Conservation (phyloP, 768 basidiomycete genomes). For the Russula foetens region DNA sequence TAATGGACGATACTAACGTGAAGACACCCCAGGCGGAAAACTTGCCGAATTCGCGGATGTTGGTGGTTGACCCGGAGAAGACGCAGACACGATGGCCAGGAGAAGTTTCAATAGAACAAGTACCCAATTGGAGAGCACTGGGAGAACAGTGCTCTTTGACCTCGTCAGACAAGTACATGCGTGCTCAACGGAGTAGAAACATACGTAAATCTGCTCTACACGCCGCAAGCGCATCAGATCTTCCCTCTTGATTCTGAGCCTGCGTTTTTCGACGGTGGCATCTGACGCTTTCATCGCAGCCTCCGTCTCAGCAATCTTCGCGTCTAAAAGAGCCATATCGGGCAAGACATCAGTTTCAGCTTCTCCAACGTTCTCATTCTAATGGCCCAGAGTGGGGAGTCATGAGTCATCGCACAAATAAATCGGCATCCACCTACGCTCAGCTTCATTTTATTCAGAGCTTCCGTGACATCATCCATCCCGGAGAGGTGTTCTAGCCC, state of each 20-base stretch:
- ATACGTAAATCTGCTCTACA: constrained; percentile 89
- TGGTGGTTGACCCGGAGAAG: constrained; percentile 51
- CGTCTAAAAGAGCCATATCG: constrained; percentile 63
- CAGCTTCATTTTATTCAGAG: constrained; percentile 25
- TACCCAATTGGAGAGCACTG: constrained; percentile 83
- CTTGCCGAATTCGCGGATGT: constrained; percentile 60
- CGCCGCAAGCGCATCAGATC: constrained; percentile 83
- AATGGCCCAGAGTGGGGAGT: neutral
- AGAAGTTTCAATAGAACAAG: constrained; percentile 88
- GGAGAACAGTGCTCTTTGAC: constrained; percentile 68
- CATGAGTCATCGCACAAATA: neutral
- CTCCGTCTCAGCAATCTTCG: constrained; percentile 64
- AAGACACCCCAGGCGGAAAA: constrained; percentile 63
- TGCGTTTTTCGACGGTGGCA: constrained; percentile 45
- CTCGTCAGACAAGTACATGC: neutral
- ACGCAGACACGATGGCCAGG: constrained; percentile 86
- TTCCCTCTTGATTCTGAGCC: constrained; percentile 58
- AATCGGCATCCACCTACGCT: constrained; percentile 20
- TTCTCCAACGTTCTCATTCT: constrained; percentile 24
- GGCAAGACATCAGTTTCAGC: constrained; percentile 58
- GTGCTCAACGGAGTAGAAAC: constrained; percentile 23
- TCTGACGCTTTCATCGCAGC: constrained; percentile 42
- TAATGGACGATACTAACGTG: constrained; percentile 38
- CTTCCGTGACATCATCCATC: constrained; percentile 47
- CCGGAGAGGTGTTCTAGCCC: constrained; percentile 79